These are phyloP conservation scores for Ilex asprella DNA, from an alignment of 257 asterid species.

Conservation along the genomic window DNA sequence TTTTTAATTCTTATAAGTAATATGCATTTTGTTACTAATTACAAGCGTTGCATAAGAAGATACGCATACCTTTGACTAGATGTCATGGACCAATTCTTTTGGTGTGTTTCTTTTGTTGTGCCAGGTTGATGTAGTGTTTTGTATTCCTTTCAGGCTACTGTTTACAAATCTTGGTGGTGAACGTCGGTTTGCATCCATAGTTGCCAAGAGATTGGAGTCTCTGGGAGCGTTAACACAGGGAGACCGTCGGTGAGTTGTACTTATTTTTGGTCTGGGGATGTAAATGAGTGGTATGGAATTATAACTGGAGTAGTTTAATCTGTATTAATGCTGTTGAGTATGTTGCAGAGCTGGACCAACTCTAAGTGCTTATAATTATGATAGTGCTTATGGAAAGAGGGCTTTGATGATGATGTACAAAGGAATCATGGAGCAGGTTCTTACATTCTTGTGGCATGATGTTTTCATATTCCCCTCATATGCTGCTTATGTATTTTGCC, in stretches of 20 bases:
- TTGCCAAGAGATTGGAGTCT: slow-evolving; percentile 93
- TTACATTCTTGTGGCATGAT: slow-evolving; percentile 11
- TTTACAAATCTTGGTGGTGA: slow-evolving; percentile 99
- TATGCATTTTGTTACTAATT: background rate
- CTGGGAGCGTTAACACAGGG: slow-evolving; percentile 99
- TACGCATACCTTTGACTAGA: background rate
- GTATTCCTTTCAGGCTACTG: slow-evolving; percentile 49
- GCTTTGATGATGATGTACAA: slow-evolving; percentile 71
- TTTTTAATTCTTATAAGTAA: too few species aligned
- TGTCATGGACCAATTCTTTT: too few species aligned
- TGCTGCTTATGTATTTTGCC: background rate
- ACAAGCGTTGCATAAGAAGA: background rate
- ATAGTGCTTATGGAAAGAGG: slow-evolving; percentile 82
- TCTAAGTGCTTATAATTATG: slow-evolving; percentile 92
- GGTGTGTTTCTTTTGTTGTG: too few species aligned
- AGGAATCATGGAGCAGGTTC: slow-evolving; percentile 86
- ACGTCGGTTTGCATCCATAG: slow-evolving; percentile 95
- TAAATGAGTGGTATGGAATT: too few species aligned
- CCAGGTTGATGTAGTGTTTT: background rate
- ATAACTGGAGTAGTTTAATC: too few species aligned
- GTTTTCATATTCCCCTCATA: slow-evolving; percentile 7
- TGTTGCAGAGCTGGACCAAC: slow-evolving; percentile 95
- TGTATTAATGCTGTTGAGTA: slow-evolving; percentile 6
- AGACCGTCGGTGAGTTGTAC: slow-evolving; percentile 70
- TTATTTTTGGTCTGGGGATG: background rate